Percentiles rank a stretch among this genome's conserved stretches.
Evolutionary conservation across 2,329 filamentous ascomycete species (phyloP).

Genomic region (Penicillium digitatum): DNA sequence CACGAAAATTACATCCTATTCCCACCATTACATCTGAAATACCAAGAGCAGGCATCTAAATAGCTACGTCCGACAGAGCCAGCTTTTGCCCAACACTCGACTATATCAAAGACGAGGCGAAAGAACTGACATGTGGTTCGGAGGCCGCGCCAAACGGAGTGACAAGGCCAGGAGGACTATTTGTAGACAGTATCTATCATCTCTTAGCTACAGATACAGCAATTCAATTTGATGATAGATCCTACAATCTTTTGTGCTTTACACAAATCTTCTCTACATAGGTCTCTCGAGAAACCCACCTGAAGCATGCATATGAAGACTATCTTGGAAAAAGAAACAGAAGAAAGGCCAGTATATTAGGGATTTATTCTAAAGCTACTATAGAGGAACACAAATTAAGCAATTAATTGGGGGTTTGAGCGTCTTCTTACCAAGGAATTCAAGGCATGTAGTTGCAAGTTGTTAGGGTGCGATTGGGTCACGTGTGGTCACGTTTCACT

Average conservation of each 20-base stretch:
- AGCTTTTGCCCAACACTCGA: neutral
- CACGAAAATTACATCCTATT: neutral
- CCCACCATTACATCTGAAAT: neutral
- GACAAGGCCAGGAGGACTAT: fast-evolving
- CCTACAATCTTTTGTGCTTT: neutral
- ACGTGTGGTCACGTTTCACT: neutral
- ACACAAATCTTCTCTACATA: neutral
- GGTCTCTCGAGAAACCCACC: neutral
- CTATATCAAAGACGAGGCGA: neutral
- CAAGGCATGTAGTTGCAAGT: neutral
- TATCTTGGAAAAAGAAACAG: neutral
- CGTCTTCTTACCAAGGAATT: neutral
- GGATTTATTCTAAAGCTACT: fast-evolving
- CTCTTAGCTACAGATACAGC: neutral
- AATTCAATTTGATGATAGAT: neutral
- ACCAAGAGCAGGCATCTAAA: neutral
- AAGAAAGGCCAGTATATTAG: neutral
- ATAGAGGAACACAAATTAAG: neutral
- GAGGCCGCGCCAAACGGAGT: too few species aligned
- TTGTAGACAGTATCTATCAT: neutral
- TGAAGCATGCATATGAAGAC: neutral
- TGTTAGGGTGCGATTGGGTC: neutral
- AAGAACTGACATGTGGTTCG: neutral
- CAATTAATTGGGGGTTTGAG: neutral
- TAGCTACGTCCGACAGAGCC: neutral